Conservation (phyloP, 805 yeast genomes). For the Lipomyces oligophaga region DNA sequence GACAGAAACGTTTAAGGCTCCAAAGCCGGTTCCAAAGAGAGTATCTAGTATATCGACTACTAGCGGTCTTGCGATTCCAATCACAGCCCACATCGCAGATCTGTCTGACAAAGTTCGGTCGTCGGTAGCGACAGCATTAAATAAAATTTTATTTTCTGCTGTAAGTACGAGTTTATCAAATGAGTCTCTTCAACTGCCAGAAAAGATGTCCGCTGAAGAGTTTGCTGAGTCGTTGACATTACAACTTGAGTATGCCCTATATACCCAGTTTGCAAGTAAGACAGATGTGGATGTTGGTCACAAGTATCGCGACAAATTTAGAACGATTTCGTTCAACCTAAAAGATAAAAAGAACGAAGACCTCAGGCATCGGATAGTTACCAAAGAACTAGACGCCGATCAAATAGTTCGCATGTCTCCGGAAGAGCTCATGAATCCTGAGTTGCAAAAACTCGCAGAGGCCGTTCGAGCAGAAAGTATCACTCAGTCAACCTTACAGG, state of each 20-base stretch:
- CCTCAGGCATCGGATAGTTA: constrained; percentile 56
- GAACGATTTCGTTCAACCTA: constrained; percentile 61
- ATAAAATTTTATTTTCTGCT: constrained; percentile 42
- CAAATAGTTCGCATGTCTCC: constrained; percentile 62
- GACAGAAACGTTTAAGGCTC: too few relatives aligned
- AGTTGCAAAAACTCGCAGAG: constrained; percentile 64
- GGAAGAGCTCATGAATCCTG: constrained; percentile 76
- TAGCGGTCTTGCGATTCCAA: too few relatives aligned
- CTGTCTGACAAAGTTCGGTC: constrained; percentile 42
- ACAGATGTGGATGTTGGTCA: constrained; percentile 38
- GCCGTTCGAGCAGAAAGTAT: constrained; percentile 66
- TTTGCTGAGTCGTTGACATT: constrained; percentile 46
- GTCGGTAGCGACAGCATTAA: constrained; percentile 52
- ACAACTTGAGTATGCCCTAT: constrained; percentile 52
- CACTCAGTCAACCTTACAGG: constrained; percentile 62
- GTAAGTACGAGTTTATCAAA: constrained; percentile 1
- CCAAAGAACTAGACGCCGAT: constrained; percentile 50
- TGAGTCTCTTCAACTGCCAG: constrained; percentile 15
- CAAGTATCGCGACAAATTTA: constrained; percentile 62
- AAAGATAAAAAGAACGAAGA: constrained; percentile 53
- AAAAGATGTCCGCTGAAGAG: constrained; percentile 10
- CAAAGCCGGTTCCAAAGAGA: too few relatives aligned
- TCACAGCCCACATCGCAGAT: neutral
- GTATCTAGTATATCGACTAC: too few relatives aligned
- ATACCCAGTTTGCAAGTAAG: constrained; percentile 38